These are phyloP conservation scores for Crassisporium funariophilum DNA, from an alignment of 768 basidiomycete species.

Conservation along the genomic window DNA sequence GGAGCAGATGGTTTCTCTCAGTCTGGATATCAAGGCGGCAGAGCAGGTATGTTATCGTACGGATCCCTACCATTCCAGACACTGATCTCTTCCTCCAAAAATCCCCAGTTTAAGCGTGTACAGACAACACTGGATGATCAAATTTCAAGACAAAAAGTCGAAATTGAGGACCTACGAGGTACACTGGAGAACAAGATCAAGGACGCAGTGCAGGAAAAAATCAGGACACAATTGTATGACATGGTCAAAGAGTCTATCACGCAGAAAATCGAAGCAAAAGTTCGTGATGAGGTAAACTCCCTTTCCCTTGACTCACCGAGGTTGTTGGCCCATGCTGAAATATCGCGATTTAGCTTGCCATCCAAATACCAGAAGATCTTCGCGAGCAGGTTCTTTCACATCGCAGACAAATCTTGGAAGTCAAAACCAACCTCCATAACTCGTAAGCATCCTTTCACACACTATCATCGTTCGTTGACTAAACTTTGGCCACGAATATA, in stretches of 20 bases:
- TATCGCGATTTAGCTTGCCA: conserved; percentile 35
- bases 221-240: conserved; percentile 37
- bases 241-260: conserved; percentile 36
- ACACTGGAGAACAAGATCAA: conserved; percentile 43
- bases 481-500: conserved; percentile 1
- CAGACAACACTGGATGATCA: conserved; percentile 40
- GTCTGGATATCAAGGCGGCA: conserved; percentile 44
- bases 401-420: conserved; percentile 43
- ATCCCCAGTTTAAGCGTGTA: conserved; percentile 41
- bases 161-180: conserved; percentile 36
- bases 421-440: conserved; percentile 47
- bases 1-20: conserved; percentile 42
- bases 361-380: conserved; percentile 45
- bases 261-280: conserved; percentile 39
- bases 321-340: too few species aligned
- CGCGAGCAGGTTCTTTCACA: conserved; percentile 42
- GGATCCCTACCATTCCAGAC: background rate
- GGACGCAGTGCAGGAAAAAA: conserved; percentile 40
- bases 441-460: conserved; percentile 40
- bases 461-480: conserved; percentile 1
- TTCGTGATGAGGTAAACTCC: conserved; percentile 42
- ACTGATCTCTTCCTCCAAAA: conserved; percentile 4
- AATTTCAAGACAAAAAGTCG: conserved; percentile 38
- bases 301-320: background rate
- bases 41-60: conserved; percentile 42